A percentile compares a stretch with the other conserved stretches of the same genome.
phyloP scores from a whole-genome alignment of 2,329 filamentous ascomycete species.

The Ophiosphaerella narmari region DNA sequence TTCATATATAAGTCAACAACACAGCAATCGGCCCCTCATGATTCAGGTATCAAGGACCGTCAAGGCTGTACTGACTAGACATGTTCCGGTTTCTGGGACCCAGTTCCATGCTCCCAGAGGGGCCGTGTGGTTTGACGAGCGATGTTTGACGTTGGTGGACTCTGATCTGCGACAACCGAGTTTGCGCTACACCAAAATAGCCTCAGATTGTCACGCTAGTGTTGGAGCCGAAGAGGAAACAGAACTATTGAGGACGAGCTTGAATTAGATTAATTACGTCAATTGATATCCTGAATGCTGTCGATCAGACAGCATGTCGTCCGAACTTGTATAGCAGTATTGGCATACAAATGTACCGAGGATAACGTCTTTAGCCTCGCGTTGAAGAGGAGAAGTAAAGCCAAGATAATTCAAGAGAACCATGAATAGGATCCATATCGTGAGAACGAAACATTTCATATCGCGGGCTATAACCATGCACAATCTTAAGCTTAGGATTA shows the following conservation, averaged over 20 bases:
- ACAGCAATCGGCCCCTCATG: background rate
- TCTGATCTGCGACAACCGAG: slow-evolving; percentile 8
- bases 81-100: slow-evolving; percentile 2
- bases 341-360: too few relatives aligned
- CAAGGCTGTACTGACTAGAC: slow-evolving; percentile 7
- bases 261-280: too few relatives aligned
- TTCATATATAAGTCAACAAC: slow-evolving; percentile 3
- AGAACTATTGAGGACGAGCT: background rate
- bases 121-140: background rate
- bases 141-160: slow-evolving; percentile 6
- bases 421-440: too few relatives aligned
- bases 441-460: too few relatives aligned
- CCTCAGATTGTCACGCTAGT: background rate
- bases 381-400: background rate
- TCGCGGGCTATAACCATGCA: too few relatives aligned
- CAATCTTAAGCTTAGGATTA: too few relatives aligned
- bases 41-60: background rate
- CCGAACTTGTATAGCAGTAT: too few relatives aligned
- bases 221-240: background rate
- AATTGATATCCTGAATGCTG: too few relatives aligned
- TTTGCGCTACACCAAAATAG: background rate
- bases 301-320: too few relatives aligned
- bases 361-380: too few relatives aligned
- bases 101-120: background rate
- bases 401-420: background rate